These are phyloP conservation scores for Smittium mucronatum DNA, from an alignment of 371 early-diverging fungal species.

Conservation along the genomic window DNA sequence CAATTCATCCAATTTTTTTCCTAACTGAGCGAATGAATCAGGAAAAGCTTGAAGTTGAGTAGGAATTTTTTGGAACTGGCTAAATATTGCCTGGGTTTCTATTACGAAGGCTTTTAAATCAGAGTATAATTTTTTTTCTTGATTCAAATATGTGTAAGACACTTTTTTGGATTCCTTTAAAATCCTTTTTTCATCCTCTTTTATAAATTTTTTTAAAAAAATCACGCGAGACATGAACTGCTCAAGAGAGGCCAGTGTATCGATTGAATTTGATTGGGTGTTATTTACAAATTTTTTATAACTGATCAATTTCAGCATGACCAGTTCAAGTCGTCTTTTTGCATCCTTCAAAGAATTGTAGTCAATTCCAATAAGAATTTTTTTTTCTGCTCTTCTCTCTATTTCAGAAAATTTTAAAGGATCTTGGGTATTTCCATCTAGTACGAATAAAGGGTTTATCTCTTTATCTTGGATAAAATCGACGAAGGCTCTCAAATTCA, in stretches of 20 bases:
- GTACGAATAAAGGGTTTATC: conserved; percentile 26
- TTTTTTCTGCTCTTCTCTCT: conserved; percentile 11
- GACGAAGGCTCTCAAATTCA: conserved; percentile 10
- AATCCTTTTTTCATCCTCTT: neutral
- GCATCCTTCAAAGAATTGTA: conserved; percentile 29
- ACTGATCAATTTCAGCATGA: neutral
- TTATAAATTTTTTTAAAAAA: neutral
- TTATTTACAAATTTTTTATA: neutral
- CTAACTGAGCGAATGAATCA: too few species aligned
- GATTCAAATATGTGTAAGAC: neutral
- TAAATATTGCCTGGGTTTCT: too few species aligned
- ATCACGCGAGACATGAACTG: neutral
- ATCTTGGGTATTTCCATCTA: conserved; percentile 20
- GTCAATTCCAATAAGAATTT: conserved; percentile 8
- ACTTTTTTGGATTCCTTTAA: neutral
- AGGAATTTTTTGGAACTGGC: too few species aligned
- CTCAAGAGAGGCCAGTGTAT: neutral
- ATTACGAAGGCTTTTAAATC: too few species aligned
- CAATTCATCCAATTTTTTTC: too few species aligned
- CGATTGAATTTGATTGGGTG: neutral
- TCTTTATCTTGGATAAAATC: conserved; percentile 11
- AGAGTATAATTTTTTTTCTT: neutral
- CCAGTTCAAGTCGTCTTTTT: conserved; percentile 21
- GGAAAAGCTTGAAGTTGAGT: too few species aligned
- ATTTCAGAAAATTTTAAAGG: conserved; percentile 17